phyloP scores from a whole-genome alignment of 306 rosid species.

The Senna siamea region DNA sequence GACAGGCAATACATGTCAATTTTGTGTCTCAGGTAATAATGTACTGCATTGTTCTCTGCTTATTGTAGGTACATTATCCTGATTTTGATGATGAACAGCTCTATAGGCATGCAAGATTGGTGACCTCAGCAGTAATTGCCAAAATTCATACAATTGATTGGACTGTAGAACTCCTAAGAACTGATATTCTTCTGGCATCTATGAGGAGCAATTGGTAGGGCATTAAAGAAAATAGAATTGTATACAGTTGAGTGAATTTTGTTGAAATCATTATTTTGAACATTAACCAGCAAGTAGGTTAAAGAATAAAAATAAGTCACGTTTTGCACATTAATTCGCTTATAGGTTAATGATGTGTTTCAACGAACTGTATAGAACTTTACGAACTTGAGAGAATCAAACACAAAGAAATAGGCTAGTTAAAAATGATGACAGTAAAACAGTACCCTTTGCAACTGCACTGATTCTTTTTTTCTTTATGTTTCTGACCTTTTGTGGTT shows the following conservation, averaged over 20 bases:
- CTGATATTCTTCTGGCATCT: slow-evolving; percentile 66
- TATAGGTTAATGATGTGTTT: no score
- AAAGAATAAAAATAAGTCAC: no score
- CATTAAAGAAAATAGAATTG: neutral
- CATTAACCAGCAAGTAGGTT: no score
- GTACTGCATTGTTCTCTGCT: slow-evolving; percentile 19
- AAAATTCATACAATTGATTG: slow-evolving; percentile 89
- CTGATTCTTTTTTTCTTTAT: neutral
- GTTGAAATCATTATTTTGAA: no score
- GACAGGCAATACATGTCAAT: neutral
- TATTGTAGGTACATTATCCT: slow-evolving; percentile 53
- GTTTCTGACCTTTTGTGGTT: neutral
- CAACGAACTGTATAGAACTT: no score
- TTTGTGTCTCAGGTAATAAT: neutral
- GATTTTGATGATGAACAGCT: slow-evolving; percentile 69
- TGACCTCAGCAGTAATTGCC: slow-evolving; percentile 78
- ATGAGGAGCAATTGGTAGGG: slow-evolving; percentile 79
- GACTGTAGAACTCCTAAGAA: slow-evolving; percentile 78
- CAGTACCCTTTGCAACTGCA: neutral
- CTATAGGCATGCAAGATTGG: slow-evolving; percentile 74
- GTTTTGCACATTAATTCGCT: no score
- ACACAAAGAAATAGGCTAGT: no score
- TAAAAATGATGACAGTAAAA: neutral
- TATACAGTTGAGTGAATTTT: no score
- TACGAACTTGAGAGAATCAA: no score